Conservation (phyloP, 1,284 basidiomycete genomes). For the Phenoliferia sp. region DNA sequence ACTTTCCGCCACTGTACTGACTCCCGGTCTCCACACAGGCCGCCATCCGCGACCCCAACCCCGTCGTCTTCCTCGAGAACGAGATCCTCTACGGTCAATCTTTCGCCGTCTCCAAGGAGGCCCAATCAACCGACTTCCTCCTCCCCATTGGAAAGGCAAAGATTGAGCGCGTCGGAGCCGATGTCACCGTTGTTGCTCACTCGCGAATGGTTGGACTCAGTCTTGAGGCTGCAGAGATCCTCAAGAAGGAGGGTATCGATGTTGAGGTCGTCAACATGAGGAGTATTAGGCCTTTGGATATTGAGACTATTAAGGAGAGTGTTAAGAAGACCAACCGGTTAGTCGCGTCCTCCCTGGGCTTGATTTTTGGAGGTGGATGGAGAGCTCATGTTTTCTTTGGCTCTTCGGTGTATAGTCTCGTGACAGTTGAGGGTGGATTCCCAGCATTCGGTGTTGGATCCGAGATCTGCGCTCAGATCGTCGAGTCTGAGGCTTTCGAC, state of each 20-base stretch:
- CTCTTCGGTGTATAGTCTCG: conserved; percentile 52
- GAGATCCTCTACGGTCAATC: conserved; percentile 97
- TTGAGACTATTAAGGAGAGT: conserved; percentile 89
- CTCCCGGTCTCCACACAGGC: conserved; percentile 50
- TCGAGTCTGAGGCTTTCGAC: conserved; percentile 56
- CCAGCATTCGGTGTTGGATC: conserved; percentile 96
- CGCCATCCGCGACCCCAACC: conserved; percentile 97
- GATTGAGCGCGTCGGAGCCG: conserved; percentile 85
- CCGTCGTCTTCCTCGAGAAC: conserved; percentile 97
- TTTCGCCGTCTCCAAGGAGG: conserved; percentile 93
- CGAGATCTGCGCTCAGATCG: conserved; percentile 93
- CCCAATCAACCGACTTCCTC: conserved; percentile 85
- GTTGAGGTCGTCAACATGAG: conserved; percentile 98
- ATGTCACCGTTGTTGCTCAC: conserved; percentile 94
- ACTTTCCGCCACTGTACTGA: background rate
- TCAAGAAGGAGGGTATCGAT: conserved; percentile 94
- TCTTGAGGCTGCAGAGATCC: conserved; percentile 83
- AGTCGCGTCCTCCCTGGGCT: no score
- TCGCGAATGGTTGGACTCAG: conserved; percentile 92
- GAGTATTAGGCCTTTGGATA: conserved; percentile 90
- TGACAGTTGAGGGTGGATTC: conserved; percentile 98
- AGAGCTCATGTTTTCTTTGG: background rate
- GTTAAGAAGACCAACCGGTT: conserved; percentile 98
- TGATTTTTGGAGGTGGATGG: background rate
- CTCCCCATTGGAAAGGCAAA: conserved; percentile 98